Base-by-base conservation (phyloP, 2,329 filamentous ascomycete species). In the Septoria linicola region DNA sequence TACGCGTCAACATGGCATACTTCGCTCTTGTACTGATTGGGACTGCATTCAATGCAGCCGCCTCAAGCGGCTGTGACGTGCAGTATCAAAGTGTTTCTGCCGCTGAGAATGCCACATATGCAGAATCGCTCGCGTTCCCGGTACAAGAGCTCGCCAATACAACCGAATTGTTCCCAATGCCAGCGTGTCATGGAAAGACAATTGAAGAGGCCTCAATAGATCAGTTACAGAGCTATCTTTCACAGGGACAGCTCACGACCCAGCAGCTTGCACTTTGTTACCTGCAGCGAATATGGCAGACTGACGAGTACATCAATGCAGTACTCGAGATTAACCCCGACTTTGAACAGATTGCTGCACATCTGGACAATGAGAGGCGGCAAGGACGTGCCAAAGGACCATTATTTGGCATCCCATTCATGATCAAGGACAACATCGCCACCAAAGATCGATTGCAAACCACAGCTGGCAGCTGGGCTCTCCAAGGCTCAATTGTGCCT, bases 341-440 rank as follows among this genome's bases (percentile, higher is more conserved):
- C 64, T 77, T 76, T 8, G 70, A 85, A 27, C 58, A 68, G 17
- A 87, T 89, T 49, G 87, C 87, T 3, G 70, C 70, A 4, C 63
- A 72, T 11, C 72, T 83, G 23, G 87, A 90, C 60, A 65, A 63
- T 0, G 85, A 89, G 68, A 77, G 86, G 14, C 63, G 66, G 10
- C 61, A 70, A 1, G 83, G 83, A 19, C 73, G 71, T 32, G 66
- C 83, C 8, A 78, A 83, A n/a, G 79, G 85, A 1, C 81, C 81
- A 1, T 74, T 91, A 1, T 87, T 90, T 65, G 87, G 87, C 2
- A 87, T 91, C 36, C 87, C 87, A 0, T 87, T 87, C 65, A 73
- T 85, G 2, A 80, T 89, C 57, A 90, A 90, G 68, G 86, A 90
- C 64, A 86, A 85, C 63, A 85, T 88, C 48, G 83, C 76, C 19